Evolutionary conservation across 2,329 filamentous ascomycete species (phyloP), one percentile per base, ranked within the genome.

Genomic region (Fusarium anthophilum): DNA sequence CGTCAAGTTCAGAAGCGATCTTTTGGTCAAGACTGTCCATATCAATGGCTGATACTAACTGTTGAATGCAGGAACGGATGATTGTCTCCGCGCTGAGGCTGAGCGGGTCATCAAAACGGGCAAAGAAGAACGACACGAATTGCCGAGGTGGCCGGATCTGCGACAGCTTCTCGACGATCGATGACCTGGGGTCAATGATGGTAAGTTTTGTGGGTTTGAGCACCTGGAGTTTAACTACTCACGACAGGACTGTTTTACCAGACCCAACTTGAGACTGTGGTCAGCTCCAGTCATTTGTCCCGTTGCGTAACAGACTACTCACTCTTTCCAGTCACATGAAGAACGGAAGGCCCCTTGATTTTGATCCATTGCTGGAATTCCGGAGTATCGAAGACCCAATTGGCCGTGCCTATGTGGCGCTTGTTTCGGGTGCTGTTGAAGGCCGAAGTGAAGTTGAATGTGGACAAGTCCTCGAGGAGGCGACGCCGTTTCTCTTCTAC

Each of bases 311-410:
- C 8, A 14, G 26, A 14, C 22, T 4, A 60, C 61, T 24, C 28
- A 73, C 73, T 75, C 12, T 76, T 76, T 0, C 73, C 72, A 1
- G 69, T 73, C 3, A 76, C 12, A 3, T 73, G 66, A 15, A 76
- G 60, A n/a, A 71, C 51, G 1, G 18, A 8, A 1, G 57, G 20
- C 0, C 51, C 6, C 0, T 59, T 13, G 8, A n/a, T 26, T 5
- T 9, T 13, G 6, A 9, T 2, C 72, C 72, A 75, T 22, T 30
- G 17, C 6, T 55, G 28, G 6, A 66, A 76, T 9, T 75, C 47
- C 0, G 14, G 17, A 1, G 54, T 53, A 2, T 59, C 26, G 2
- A 76, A 59, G 4, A 59, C 50, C 73, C 72, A 76, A 4, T 71
- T 50, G 0, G 69, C 72, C 0, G 73, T 75, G 12, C 72, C 66